These are phyloP conservation scores for Cenococcum geophilum DNA, from an alignment of 495 filamentous ascomycete species.

Conservation along the genomic window DNA sequence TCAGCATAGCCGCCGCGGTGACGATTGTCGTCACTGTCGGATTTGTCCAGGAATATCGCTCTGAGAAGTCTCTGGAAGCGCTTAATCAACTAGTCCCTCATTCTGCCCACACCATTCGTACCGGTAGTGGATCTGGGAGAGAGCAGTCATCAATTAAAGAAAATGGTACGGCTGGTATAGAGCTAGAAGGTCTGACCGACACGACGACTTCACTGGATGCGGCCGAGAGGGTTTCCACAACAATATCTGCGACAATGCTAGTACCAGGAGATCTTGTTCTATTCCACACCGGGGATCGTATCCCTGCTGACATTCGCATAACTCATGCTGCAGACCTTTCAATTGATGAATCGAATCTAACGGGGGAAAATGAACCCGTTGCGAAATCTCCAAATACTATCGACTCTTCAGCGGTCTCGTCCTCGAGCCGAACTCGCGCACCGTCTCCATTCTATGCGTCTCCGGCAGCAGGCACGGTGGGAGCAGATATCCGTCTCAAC, in stretches of 20 bases:
- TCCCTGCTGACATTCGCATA: slow-evolving; percentile 93
- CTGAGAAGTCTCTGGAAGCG: slow-evolving; percentile 94
- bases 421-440: slow-evolving; percentile 36
- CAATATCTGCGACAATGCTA: slow-evolving; percentile 76
- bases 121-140: slow-evolving; percentile 19
- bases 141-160: slow-evolving; percentile 13
- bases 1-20: slow-evolving; percentile 91
- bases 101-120: slow-evolving; percentile 81
- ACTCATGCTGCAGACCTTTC: slow-evolving; percentile 79
- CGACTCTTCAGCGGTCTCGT: neutral
- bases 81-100: slow-evolving; percentile 90
- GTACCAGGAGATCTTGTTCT: slow-evolving; percentile 89
- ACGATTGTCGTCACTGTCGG: slow-evolving; percentile 95
- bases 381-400: slow-evolving; percentile 64
- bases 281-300: slow-evolving; percentile 91
- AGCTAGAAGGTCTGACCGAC: slow-evolving; percentile 34
- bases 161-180: slow-evolving; percentile 31
- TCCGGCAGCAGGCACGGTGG: slow-evolving; percentile 55
- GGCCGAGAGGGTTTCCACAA: slow-evolving; percentile 66
- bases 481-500: slow-evolving; percentile 58
- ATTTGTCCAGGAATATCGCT: slow-evolving; percentile 95
- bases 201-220: slow-evolving; percentile 44
- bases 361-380: slow-evolving; percentile 92
- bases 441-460: slow-evolving; percentile 56
- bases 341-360: slow-evolving; percentile 96